Conservation (phyloP, 2,329 filamentous ascomycete species). For the Geosmithia putterillii region DNA sequence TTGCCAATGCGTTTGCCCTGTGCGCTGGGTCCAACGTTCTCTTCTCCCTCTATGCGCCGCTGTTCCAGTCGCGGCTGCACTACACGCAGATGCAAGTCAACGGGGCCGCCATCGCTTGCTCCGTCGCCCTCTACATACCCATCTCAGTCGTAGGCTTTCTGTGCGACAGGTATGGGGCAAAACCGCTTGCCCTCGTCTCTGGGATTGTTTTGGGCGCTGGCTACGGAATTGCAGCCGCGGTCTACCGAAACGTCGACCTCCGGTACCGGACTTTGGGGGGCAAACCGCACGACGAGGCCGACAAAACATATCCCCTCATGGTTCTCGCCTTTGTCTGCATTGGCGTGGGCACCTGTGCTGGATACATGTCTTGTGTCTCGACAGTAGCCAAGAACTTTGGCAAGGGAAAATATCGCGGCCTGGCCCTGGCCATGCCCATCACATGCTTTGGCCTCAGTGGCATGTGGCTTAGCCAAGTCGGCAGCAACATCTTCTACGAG, state of each 20-base stretch:
- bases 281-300: slow-evolving; percentile 17
- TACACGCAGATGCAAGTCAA: slow-evolving; percentile 93
- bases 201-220: slow-evolving; percentile 65
- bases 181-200: slow-evolving; percentile 61
- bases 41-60: slow-evolving; percentile 85
- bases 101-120: slow-evolving; percentile 73
- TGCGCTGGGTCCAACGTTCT: slow-evolving; percentile 87
- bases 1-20: slow-evolving; percentile 46
- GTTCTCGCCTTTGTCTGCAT: slow-evolving; percentile 72
- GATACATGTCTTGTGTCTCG: slow-evolving; percentile 86
- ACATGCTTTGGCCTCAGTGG: slow-evolving; percentile 87
- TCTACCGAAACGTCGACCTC: slow-evolving; percentile 48
- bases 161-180: slow-evolving; percentile 79
- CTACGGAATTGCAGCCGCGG: slow-evolving; percentile 70
- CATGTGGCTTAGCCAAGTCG: slow-evolving; percentile 91
- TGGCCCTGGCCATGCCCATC: slow-evolving; percentile 84
- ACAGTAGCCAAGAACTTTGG: slow-evolving; percentile 98
- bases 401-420: slow-evolving; percentile 70
- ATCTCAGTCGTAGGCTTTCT: slow-evolving; percentile 82
- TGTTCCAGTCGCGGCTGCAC: slow-evolving; percentile 74
- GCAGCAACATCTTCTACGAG: slow-evolving; percentile 66
- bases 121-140: slow-evolving; percentile 82
- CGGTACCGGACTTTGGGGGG: slow-evolving; percentile 24
- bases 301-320: slow-evolving; percentile 72
- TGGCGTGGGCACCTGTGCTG: slow-evolving; percentile 71